These are phyloP conservation scores for Daldinia caldariorum DNA, from an alignment of 495 filamentous ascomycete species.

Conservation along the genomic window DNA sequence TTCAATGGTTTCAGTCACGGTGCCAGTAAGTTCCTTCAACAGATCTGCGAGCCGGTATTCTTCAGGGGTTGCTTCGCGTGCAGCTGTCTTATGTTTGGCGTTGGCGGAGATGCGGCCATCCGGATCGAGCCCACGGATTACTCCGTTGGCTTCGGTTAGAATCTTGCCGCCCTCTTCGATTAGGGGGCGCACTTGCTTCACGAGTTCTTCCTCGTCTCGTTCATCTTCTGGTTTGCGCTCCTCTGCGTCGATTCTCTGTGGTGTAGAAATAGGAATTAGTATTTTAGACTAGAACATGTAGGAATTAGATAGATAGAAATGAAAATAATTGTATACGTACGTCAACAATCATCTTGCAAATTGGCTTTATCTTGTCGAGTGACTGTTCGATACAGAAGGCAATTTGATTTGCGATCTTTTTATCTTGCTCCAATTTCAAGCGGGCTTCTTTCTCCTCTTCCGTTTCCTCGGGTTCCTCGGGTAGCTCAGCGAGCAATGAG, in stretches of 20 bases:
- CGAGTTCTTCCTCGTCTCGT: constrained; percentile 88
- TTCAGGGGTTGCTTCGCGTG: constrained; percentile 85
- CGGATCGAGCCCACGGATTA: constrained; percentile 89
- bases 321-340: constrained; percentile 57
- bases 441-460: constrained; percentile 64
- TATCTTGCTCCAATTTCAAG: constrained; percentile 71
- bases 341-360: constrained; percentile 88
- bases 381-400: constrained; percentile 76
- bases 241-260: constrained; percentile 78
- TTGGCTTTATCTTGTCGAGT: constrained; percentile 81
- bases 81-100: constrained; percentile 81
- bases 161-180: constrained; percentile 86
- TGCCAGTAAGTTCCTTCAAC: constrained; percentile 76
- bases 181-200: constrained; percentile 83
- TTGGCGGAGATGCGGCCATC: constrained; percentile 86
- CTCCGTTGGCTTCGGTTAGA: constrained; percentile 86
- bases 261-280: constrained; percentile 11
- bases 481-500: constrained; percentile 79
- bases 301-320: neutral
- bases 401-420: constrained; percentile 82
- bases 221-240: constrained; percentile 88
- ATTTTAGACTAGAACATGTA: neutral
- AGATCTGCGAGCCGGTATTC: constrained; percentile 86
- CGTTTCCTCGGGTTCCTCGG: constrained; percentile 60
- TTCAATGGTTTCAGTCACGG: constrained; percentile 80